A percentile compares a stretch with the other conserved stretches of the same genome.
Conservation (phyloP, 108 stramenopile genomes). For the Chaetoceros tenuissimus region DNA sequence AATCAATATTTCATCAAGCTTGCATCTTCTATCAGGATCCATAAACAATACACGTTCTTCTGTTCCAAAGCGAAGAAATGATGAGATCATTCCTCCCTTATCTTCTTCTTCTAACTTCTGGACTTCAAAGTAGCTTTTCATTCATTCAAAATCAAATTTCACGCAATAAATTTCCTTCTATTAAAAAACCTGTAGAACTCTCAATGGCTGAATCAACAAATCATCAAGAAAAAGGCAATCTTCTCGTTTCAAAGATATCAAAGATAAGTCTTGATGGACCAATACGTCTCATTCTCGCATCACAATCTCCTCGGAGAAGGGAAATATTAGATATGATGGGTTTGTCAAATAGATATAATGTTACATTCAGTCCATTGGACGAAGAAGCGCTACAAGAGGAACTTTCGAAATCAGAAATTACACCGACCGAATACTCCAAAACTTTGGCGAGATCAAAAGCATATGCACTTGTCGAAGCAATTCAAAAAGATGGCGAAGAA, state of each 20-base stretch:
- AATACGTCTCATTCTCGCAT: conserved; percentile 49
- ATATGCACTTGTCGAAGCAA: conserved; percentile 35
- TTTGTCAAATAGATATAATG: conserved; percentile 34
- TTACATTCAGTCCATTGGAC: conserved; percentile 55
- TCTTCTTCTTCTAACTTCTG: no score
- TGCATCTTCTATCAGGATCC: no score
- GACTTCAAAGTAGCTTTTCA: no score
- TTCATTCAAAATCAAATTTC: no score
- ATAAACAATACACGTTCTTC: no score
- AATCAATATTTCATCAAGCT: no score
- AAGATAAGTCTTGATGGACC: background rate
- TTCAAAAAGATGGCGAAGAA: conserved; percentile 3
- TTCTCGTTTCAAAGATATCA: background rate
- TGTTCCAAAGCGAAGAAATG: no score
- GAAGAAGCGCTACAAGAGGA: conserved; percentile 49
- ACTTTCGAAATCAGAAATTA: conserved; percentile 18
- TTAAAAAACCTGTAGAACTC: no score
- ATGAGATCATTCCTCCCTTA: no score
- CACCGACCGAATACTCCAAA: conserved; percentile 50
- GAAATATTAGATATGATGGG: conserved; percentile 87
- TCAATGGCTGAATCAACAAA: no score
- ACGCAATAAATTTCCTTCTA: no score
- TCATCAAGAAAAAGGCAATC: no score
- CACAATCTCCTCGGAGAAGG: conserved; percentile 57
- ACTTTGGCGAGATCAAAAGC: conserved; percentile 67